Evolutionary conservation across 805 yeast species (phyloP).

Genomic region (Candida ponderosae): DNA sequence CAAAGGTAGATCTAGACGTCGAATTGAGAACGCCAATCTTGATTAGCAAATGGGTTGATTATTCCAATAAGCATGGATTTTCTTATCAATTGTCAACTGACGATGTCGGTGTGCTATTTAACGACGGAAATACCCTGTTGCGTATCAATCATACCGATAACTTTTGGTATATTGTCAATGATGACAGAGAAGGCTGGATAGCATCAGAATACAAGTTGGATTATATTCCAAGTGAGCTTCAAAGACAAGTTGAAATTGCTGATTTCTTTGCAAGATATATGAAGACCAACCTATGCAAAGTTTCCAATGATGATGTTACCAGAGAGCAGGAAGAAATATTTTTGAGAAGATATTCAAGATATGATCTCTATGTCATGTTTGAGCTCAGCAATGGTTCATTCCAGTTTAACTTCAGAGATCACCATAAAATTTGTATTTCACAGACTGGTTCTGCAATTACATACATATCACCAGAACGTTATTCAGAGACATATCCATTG

Average conservation of each 20-base stretch:
- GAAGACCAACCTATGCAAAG: slow-evolving; percentile 83
- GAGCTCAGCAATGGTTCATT: slow-evolving; percentile 86
- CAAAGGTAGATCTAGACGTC: slow-evolving; percentile 4
- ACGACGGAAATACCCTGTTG: slow-evolving; percentile 75
- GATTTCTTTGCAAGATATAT: slow-evolving; percentile 86
- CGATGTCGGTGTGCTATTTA: slow-evolving; percentile 84
- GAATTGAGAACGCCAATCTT: slow-evolving; percentile 47
- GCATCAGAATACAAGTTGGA: slow-evolving; percentile 37
- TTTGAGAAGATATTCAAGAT: slow-evolving; percentile 76
- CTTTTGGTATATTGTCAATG: slow-evolving; percentile 55
- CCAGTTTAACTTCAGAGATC: slow-evolving; percentile 95
- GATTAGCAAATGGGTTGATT: slow-evolving; percentile 96
- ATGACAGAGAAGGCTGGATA: slow-evolving; percentile 43
- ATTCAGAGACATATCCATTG: slow-evolving; percentile 58
- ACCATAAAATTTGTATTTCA: slow-evolving; percentile 78
- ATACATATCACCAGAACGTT: slow-evolving; percentile 72
- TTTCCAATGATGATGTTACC: slow-evolving; percentile 51
- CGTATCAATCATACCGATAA: slow-evolving; percentile 57
- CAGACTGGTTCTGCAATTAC: slow-evolving; percentile 70
- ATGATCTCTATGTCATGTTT: slow-evolving; percentile 79
- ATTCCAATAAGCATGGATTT: slow-evolving; percentile 91
- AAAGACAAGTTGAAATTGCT: slow-evolving; percentile 75
- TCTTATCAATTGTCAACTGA: slow-evolving; percentile 89
- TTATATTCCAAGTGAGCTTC: slow-evolving; percentile 38
- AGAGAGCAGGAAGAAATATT: slow-evolving; percentile 59